These are phyloP conservation scores for Fusarium sp. DNA, from an alignment of 2,329 filamentous ascomycete species.

Conservation along the genomic window DNA sequence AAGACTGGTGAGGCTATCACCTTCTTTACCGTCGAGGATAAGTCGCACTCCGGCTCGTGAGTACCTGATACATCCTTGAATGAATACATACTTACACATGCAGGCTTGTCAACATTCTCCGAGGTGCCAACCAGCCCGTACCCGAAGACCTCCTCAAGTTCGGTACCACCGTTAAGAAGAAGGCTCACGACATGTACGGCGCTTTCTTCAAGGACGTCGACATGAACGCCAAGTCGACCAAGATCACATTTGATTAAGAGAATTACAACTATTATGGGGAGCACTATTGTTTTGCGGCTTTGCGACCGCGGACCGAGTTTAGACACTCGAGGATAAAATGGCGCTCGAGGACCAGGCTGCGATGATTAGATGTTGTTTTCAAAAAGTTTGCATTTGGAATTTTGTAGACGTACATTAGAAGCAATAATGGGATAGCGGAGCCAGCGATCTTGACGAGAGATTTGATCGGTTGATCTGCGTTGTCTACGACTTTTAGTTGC, in stretches of 20 bases:
- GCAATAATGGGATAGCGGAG: constrained; percentile 61
- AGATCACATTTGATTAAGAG: constrained; percentile 84
- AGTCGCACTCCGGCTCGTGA: constrained; percentile 87
- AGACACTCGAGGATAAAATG: constrained; percentile 62
- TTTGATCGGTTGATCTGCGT: constrained; percentile 41
- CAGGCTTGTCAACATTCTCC: constrained; percentile 92
- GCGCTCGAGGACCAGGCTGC: constrained; percentile 64
- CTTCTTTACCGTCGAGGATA: constrained; percentile 94
- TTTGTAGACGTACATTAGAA: constrained; percentile 66
- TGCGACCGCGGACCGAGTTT: constrained; percentile 51
- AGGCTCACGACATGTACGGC: constrained; percentile 93
- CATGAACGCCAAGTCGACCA: constrained; percentile 83
- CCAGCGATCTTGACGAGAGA: constrained; percentile 58
- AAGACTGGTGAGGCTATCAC: constrained; percentile 90
- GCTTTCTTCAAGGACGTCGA: constrained; percentile 94
- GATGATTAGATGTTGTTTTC: constrained; percentile 40
- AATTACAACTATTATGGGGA: constrained; percentile 14
- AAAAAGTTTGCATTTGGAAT: constrained; percentile 19
- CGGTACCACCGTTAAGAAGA: constrained; percentile 98
- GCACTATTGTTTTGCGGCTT: constrained; percentile 44
- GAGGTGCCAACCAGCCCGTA: constrained; percentile 89
- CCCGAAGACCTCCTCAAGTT: constrained; percentile 94
- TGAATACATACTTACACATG: constrained; percentile 23
- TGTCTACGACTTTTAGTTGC: constrained; percentile 38
- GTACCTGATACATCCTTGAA: constrained; percentile 49